These are phyloP conservation scores for Microdochium paspali DNA, from an alignment of 2,329 filamentous ascomycete genomes.

Conservation along the genomic window DNA sequence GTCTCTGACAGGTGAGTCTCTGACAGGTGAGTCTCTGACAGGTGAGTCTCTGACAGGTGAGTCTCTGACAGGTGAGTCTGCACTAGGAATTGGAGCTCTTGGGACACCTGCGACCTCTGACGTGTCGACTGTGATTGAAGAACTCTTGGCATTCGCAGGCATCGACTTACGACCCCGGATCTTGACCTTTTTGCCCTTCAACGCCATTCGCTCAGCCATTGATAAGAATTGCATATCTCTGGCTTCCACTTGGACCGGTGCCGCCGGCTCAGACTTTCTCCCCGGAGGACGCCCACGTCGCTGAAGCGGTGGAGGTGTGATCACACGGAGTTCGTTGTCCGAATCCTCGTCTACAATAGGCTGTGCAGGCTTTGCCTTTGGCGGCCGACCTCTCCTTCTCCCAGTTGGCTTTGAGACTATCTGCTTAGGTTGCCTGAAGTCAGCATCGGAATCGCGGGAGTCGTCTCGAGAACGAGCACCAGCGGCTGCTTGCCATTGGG, in stretches of 20 bases:
- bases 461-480: neutral
- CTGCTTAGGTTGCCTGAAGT: neutral
- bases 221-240: constrained; percentile 33
- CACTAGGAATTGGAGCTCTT: no score
- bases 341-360: constrained; percentile 1
- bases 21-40: no score
- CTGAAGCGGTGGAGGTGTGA: constrained; percentile 3
- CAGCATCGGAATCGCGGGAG: neutral
- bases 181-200: constrained; percentile 43
- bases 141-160: neutral
- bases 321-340: constrained; percentile 10
- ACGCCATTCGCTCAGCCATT: constrained; percentile 46
- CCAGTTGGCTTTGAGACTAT: neutral
- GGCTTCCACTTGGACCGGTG: constrained; percentile 5
- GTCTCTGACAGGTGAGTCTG: neutral
- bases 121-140: neutral
- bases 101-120: no score
- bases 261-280: constrained; percentile 2
- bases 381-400: constrained; percentile 2
- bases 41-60: neutral
- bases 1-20: no score
- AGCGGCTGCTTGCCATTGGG: neutral
- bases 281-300: constrained; percentile 3
- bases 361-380: constrained; percentile 6
- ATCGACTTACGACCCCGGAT: constrained; percentile 28